These are phyloP conservation scores for Aeminium ludgeri DNA, from an alignment of 495 filamentous ascomycete species.

Conservation along the genomic window DNA sequence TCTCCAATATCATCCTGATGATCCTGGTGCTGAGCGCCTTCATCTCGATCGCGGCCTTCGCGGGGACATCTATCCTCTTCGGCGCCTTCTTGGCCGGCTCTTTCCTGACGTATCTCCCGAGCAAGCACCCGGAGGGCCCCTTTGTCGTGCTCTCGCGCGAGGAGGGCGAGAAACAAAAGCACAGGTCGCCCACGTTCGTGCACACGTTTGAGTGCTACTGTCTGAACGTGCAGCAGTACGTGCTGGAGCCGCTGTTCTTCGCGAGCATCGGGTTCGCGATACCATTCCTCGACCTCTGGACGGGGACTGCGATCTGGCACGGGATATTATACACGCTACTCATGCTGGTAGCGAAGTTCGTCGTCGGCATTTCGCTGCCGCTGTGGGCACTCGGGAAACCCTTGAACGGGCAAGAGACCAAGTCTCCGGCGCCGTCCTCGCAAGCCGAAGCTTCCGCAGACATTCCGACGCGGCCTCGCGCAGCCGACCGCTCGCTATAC, in stretches of 20 bases:
- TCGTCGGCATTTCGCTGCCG: conserved; percentile 7
- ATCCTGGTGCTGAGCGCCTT: conserved; percentile 34
- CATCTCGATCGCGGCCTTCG: conserved; percentile 42
- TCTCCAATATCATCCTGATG: conserved; percentile 14
- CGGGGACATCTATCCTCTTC: conserved; percentile 53
- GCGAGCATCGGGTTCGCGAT: conserved; percentile 12
- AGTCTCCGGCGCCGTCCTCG: neutral
- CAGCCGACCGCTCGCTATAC: conserved; percentile 32
- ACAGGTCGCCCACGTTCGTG: conserved; percentile 1
- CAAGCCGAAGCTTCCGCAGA: too few species aligned
- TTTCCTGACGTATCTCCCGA: conserved; percentile 28
- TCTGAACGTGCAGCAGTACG: conserved; percentile 4
- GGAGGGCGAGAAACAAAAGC: neutral
- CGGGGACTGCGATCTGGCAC: conserved; percentile 5
- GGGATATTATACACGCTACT: conserved; percentile 5
- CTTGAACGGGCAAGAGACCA: neutral
- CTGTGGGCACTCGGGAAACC: conserved; percentile 4
- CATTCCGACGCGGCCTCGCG: too few species aligned
- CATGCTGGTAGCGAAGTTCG: conserved; percentile 10
- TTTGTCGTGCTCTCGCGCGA: neutral
- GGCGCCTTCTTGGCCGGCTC: conserved; percentile 54
- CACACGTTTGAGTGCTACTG: conserved; percentile 5
- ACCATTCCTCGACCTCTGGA: conserved; percentile 8
- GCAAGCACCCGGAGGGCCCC: neutral
- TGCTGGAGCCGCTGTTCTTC: conserved; percentile 9